Evolutionary conservation across 1,139 yeast species (phyloP).

Genomic region (Ogataea hybrid): DNA sequence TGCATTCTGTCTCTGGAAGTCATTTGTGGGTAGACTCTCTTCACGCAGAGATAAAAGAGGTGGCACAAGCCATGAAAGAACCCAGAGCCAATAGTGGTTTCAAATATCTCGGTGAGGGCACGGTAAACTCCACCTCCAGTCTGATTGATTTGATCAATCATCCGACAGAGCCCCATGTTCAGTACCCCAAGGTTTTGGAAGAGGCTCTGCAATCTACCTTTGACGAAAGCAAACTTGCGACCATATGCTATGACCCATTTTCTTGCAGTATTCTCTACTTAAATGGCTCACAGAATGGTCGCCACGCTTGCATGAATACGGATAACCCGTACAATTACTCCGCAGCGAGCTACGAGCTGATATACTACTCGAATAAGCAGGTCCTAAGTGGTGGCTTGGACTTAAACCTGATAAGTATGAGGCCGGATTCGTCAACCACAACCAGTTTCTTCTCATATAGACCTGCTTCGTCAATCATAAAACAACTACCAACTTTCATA

Average conservation of each 20-base stretch:
- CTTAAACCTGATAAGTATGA: slow-evolving; percentile 5
- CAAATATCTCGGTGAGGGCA: slow-evolving; percentile 35
- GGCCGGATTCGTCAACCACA: slow-evolving; percentile 3
- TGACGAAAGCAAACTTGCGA: slow-evolving; percentile 1
- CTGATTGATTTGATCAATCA: slow-evolving; percentile 6
- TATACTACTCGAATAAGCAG: slow-evolving; percentile 19
- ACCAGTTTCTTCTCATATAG: slow-evolving; percentile 1
- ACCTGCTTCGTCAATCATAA: neutral
- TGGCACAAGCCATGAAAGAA: slow-evolving; percentile 38
- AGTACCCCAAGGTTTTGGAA: slow-evolving; percentile 6
- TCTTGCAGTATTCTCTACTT: slow-evolving; percentile 20
- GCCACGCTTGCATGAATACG: slow-evolving; percentile 24
- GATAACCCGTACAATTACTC: slow-evolving; percentile 26
- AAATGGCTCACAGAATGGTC: slow-evolving; percentile 20
- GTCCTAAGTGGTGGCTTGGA: slow-evolving; percentile 18
- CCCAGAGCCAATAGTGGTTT: slow-evolving; percentile 58
- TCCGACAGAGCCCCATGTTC: neutral
- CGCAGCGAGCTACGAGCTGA: slow-evolving; percentile 17
- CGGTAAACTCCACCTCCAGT: slow-evolving; percentile 12
- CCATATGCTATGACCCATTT: slow-evolving; percentile 1
- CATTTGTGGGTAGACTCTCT: slow-evolving; percentile 25
- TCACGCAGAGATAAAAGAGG: slow-evolving; percentile 24
- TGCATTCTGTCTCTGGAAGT: slow-evolving; percentile 1
- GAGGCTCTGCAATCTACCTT: slow-evolving; percentile 8
- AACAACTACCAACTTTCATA: neutral